Percentiles rank a stretch among this genome's conserved stretches.
Conservation (phyloP, 768 basidiomycete species). For the Lactarius hatsudake region DNA sequence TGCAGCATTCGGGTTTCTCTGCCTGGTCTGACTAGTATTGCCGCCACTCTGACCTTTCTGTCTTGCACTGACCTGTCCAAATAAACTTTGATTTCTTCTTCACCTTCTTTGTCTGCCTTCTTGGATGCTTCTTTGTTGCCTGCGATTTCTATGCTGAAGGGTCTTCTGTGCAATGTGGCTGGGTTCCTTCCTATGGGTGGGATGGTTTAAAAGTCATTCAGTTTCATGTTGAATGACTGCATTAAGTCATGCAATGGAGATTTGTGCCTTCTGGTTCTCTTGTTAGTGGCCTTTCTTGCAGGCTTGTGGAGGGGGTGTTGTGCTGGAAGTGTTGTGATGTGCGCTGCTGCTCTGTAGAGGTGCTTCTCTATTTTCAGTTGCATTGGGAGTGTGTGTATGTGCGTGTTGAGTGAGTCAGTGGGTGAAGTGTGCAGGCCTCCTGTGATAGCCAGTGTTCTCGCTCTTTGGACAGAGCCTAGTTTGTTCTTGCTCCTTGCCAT, state of each 20-base stretch:
- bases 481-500: too few relatives aligned
- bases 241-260: constrained; percentile 25
- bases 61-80: constrained; percentile 27
- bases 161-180: not conserved
- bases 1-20: not conserved
- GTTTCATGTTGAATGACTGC: not conserved
- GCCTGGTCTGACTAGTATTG: not conserved
- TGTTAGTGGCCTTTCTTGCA: not conserved
- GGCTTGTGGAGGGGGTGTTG: constrained; percentile 15
- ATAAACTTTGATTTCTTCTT: constrained; percentile 14
- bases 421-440: too few relatives aligned
- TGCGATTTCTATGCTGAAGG: not conserved
- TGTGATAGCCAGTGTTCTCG: too few relatives aligned
- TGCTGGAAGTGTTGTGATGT: constrained; percentile 22
- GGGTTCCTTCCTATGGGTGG: not conserved
- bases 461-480: too few relatives aligned
- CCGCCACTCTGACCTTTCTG: not conserved
- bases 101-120: not conserved
- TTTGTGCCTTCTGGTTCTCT: not conserved
- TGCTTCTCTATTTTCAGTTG: too few relatives aligned
- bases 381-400: too few relatives aligned
- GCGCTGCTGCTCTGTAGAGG: constrained; percentile 4
- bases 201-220: constrained; percentile 16
- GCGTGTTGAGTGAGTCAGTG: too few relatives aligned
- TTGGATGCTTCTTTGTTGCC: constrained; percentile 1